These are phyloP conservation scores for Cercospora beticola DNA, from an alignment of 2,329 filamentous ascomycete species.

Conservation along the genomic window DNA sequence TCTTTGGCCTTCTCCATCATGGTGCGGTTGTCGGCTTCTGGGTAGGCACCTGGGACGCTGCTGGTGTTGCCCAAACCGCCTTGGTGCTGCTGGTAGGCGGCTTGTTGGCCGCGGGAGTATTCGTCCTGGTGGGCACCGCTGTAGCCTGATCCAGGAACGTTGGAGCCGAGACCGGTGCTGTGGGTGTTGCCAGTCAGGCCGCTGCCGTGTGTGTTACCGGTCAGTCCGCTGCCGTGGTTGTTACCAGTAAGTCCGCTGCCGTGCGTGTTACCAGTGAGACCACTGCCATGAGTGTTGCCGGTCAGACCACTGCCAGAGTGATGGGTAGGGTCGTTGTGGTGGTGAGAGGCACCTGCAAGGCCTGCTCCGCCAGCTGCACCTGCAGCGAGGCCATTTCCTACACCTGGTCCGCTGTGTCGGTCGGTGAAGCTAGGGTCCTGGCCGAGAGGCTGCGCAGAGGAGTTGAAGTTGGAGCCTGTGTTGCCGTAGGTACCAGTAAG, in stretches of 20 bases:
- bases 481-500: neutral
- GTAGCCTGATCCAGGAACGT: neutral
- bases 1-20: conserved; percentile 22
- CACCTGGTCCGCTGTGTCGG: conserved; percentile 17
- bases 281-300: neutral
- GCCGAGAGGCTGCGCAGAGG: conserved; percentile 17
- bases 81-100: conserved; percentile 6
- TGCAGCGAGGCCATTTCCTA: conserved; percentile 9
- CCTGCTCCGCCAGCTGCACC: conserved; percentile 14
- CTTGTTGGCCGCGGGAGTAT: conserved; percentile 11
- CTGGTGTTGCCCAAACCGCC: conserved; percentile 2
- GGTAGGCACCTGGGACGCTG: conserved; percentile 7
- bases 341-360: conserved; percentile 13
- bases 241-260: too few relatives aligned
- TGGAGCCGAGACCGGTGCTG: neutral
- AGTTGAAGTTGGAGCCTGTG: conserved; percentile 9
- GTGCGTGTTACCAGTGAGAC: too few relatives aligned
- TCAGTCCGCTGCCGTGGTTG: too few relatives aligned
- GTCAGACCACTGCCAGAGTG: conserved; percentile 2
- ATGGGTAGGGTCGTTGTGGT: conserved; percentile 12
- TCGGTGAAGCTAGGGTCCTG: conserved; percentile 19
- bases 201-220: too few relatives aligned
- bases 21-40: conserved; percentile 16
- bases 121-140: conserved; percentile 9
- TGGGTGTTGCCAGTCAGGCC: neutral